Base-by-base conservation (phyloP, 1,284 basidiomycete species). In the Cutaneotrichosporon dermatis region DNA sequence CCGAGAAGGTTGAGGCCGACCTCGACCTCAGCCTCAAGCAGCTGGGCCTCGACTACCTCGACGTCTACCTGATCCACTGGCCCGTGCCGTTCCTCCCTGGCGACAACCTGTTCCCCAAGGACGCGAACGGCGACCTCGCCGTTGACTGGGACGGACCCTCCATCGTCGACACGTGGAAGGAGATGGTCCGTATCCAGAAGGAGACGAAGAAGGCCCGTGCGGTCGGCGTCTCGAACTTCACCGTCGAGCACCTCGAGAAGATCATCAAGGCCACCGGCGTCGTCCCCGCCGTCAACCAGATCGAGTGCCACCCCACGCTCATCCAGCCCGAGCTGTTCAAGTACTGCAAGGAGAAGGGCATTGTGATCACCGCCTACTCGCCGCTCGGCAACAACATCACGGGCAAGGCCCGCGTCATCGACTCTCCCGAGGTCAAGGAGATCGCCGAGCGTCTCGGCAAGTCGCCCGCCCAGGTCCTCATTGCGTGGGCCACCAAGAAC, bases 51-150 rank as follows among this genome's bases (percentile, higher is more conserved):
- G 81, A 84, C 46, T 93, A 93, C 71, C 80, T 94, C 42, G 91
- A 94, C 73, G 81, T 91, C 33, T 92, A 89, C 71, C 80, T 92
- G 51, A 81, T 94, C 61, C 91, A 94, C 80, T 95, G 91, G 91
- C 91, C 92, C 1, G 85, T 90, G 42, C 83, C 88, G 0, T 89
- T 92, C 76, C 76, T 74, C 16, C 81, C 85, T 1, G 88, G 85
- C 12, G 80, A 83, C 52, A 85, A 82, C 34, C 79, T 88, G 46
- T 76, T 81, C 67, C 88, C 88, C 3, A 54, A 54, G 39, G 57
- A 60, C 25, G 2, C 25, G 10, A 57, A 69, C 46, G 65, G 64
- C 33, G 53, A 64, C 44, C 33, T 49, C 3, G 51, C 55, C 33
- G 64, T 77, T 41, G 70, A 75, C 59, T 56, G 37, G 10, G 67